Conservation (phyloP, 2,329 filamentous ascomycete genomes). For the Paecilomyces niveus region DNA sequence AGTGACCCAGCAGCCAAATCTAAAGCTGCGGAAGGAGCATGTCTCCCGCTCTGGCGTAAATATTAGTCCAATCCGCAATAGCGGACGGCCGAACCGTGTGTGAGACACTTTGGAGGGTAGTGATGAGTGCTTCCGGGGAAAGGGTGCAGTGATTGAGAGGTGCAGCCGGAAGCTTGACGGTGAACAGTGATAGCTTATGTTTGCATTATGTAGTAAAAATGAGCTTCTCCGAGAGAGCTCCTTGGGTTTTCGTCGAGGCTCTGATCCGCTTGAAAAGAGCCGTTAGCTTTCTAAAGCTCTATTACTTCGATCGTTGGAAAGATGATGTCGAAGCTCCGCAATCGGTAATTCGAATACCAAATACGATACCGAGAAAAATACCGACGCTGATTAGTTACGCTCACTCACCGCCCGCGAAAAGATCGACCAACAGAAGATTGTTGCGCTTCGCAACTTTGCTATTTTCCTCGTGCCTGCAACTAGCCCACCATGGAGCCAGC, state of each 20-base stretch:
- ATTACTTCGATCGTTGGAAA: neutral
- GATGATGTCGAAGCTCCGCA: neutral
- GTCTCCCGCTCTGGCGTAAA: constrained; percentile 2
- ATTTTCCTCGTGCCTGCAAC: constrained; percentile 1
- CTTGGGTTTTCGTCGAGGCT: neutral
- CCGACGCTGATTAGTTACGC: neutral
- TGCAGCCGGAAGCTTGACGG: constrained; percentile 1
- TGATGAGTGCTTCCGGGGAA: neutral
- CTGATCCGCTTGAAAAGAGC: neutral
- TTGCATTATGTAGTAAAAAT: neutral
- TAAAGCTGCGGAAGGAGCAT: constrained; percentile 5
- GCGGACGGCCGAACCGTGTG: constrained; percentile 24
- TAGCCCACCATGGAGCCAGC: constrained; percentile 42
- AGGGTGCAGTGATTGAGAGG: neutral
- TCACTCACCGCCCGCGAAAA: constrained; percentile 13
- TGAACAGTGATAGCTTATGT: neutral
- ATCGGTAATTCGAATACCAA: neutral
- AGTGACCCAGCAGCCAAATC: neutral
- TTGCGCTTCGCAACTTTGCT: neutral
- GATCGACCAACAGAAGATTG: constrained; percentile 6
- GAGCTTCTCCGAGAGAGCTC: neutral
- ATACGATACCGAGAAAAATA: neutral
- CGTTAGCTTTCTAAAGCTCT: neutral
- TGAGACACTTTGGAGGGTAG: constrained; percentile 29
- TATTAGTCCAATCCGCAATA: constrained; percentile 20